These are phyloP conservation scores for Pseudomonodictys pantanalensis DNA, from an alignment of 495 filamentous ascomycete species.

Conservation along the genomic window DNA sequence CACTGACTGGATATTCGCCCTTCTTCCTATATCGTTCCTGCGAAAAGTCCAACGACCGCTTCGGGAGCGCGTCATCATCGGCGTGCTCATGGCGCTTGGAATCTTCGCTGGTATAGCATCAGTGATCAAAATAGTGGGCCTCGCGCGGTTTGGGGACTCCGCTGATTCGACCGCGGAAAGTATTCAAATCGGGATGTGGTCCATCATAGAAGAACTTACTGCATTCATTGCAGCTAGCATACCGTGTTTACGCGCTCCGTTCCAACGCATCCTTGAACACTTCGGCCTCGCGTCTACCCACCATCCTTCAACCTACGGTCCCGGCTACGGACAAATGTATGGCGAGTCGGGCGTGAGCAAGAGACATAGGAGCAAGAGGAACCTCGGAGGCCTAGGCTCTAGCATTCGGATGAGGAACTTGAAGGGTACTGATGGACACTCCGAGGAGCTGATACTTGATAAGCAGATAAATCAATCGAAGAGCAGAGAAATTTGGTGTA, in stretches of 20 bases:
- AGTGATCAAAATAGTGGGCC: slow-evolving; percentile 27
- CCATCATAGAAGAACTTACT: slow-evolving; percentile 10
- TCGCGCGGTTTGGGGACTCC: background rate
- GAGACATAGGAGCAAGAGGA: background rate
- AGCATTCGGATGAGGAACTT: slow-evolving; percentile 13
- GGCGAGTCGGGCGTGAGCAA: background rate
- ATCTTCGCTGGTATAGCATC: slow-evolving; percentile 34
- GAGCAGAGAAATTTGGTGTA: slow-evolving; percentile 21
- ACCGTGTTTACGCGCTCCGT: slow-evolving; percentile 11
- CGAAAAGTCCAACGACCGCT: slow-evolving; percentile 36
- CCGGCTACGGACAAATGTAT: slow-evolving; percentile 15
- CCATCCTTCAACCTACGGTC: background rate
- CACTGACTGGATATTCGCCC: slow-evolving; percentile 38
- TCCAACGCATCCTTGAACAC: slow-evolving; percentile 11
- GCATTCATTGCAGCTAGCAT: slow-evolving; percentile 13
- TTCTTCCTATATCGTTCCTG: slow-evolving; percentile 41
- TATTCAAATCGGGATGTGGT: slow-evolving; percentile 18
- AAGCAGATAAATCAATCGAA: background rate
- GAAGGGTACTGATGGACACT: slow-evolving; percentile 1
- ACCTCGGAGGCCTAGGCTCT: background rate
- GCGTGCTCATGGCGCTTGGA: slow-evolving; percentile 39
- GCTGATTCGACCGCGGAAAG: slow-evolving; percentile 1
- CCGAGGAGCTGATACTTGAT: slow-evolving; percentile 13
- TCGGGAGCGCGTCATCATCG: slow-evolving; percentile 36
- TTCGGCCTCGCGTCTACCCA: slow-evolving; percentile 3